These are phyloP conservation scores for Aegilops speltoides DNA, from an alignment of 176 grass and related monocot species.

Conservation along the genomic window DNA sequence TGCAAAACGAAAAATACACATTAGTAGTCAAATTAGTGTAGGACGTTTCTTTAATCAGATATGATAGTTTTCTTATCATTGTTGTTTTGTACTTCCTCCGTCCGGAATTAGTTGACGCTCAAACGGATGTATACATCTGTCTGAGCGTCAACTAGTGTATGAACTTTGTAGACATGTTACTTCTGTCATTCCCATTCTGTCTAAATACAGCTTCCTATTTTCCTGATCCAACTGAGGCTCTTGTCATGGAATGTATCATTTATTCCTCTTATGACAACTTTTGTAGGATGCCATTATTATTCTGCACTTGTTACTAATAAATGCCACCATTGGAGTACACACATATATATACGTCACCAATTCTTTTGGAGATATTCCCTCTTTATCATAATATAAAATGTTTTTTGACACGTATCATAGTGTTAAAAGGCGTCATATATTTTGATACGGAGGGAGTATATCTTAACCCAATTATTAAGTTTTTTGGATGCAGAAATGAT, in stretches of 20 bases:
- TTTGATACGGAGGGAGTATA: not conserved
- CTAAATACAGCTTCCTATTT: not conserved
- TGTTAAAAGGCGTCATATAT: no score
- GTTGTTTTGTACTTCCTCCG: not conserved
- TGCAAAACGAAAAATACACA: not conserved
- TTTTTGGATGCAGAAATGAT: not conserved
- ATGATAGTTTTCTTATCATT: not conserved
- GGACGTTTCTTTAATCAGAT: conserved; percentile 12
- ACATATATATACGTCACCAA: not conserved
- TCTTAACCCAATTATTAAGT: conserved; percentile 4
- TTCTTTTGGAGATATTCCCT: not conserved
- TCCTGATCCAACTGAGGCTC: not conserved
- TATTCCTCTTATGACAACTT: not conserved
- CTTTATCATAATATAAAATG: no score
- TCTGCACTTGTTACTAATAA: not conserved
- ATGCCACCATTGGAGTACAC: not conserved
- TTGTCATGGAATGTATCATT: not conserved
- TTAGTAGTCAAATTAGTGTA: not conserved
- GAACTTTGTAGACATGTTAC: not conserved
- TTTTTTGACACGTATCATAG: no score
- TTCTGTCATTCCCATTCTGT: not conserved
- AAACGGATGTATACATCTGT: no score
- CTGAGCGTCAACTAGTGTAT: not conserved
- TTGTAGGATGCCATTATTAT: not conserved
- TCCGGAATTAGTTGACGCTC: no score